Evolutionary conservation across 805 yeast genomes (phyloP).

Genomic region (Teunomyces aglyptinius): DNA sequence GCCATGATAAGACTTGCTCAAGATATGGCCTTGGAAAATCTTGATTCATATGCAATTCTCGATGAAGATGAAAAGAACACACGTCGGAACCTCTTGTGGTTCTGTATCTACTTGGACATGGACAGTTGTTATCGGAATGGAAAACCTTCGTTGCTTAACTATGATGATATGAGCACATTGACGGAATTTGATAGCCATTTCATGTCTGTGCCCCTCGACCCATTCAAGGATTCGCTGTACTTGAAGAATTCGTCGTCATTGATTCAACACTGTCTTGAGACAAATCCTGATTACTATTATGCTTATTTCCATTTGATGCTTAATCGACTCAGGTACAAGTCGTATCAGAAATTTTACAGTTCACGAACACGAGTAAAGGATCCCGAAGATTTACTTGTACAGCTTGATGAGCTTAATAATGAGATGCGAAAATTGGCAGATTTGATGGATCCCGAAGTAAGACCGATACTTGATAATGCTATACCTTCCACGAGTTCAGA

Average conservation of each 20-base stretch:
- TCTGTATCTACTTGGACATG: constrained; percentile 46
- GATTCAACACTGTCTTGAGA: constrained; percentile 6
- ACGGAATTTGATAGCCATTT: constrained; percentile 14
- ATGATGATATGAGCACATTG: constrained; percentile 34
- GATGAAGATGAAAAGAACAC: constrained; percentile 31
- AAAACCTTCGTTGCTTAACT: constrained; percentile 46
- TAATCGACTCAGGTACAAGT: constrained; percentile 21
- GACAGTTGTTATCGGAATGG: constrained; percentile 47
- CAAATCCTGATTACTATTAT: constrained; percentile 12
- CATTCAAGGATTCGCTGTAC: constrained; percentile 6
- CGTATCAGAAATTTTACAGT: constrained; percentile 25
- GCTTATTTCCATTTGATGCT: constrained; percentile 13
- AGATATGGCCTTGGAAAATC: constrained; percentile 56
- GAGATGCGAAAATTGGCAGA: constrained; percentile 18
- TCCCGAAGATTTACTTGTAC: constrained; percentile 6
- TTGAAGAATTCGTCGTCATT: constrained; percentile 3
- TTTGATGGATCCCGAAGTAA: constrained; percentile 16
- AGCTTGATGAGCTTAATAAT: constrained; percentile 16
- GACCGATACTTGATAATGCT: constrained; percentile 18
- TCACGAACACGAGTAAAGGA: constrained; percentile 9
- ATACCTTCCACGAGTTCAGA: neutral
- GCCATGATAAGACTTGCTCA: constrained; percentile 54
- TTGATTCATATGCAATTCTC: constrained; percentile 34
- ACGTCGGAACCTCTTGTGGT: constrained; percentile 49
- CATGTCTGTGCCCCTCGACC: constrained; percentile 13